Percentiles rank a stretch among this genome's conserved stretches.
These are phyloP conservation scores for Penicillium nordicum DNA, from an alignment of 2,329 filamentous ascomycete species.

Conservation along the genomic window DNA sequence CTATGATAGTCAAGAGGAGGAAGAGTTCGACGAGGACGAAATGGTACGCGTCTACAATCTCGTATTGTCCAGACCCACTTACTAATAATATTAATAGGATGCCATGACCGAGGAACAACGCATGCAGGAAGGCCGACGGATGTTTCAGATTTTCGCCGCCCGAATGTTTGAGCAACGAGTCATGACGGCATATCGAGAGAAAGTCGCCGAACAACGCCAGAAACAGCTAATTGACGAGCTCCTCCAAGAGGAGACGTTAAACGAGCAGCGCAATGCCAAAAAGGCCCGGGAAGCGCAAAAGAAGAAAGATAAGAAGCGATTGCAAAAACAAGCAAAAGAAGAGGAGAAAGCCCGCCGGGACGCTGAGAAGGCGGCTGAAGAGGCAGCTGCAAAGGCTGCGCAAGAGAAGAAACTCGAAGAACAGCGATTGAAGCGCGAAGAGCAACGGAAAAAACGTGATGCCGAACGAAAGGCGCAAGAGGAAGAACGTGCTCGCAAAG, in stretches of 20 bases:
- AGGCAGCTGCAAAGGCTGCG: slow-evolving; percentile 69
- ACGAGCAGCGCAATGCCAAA: slow-evolving; percentile 80
- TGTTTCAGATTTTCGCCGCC: slow-evolving; percentile 99
- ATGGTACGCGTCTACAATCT: slow-evolving; percentile 48
- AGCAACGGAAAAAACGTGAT: slow-evolving; percentile 87
- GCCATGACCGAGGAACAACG: slow-evolving; percentile 97
- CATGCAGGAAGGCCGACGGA: slow-evolving; percentile 95
- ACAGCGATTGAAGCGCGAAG: slow-evolving; percentile 75
- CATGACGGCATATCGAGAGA: slow-evolving; percentile 94
- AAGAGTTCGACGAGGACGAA: slow-evolving; percentile 64
- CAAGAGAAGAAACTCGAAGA: slow-evolving; percentile 80
- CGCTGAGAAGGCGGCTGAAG: slow-evolving; percentile 83
- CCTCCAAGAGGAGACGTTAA: slow-evolving; percentile 74
- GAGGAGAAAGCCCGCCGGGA: slow-evolving; percentile 87
- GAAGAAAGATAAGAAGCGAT: slow-evolving; percentile 87
- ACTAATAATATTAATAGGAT: slow-evolving; percentile 61
- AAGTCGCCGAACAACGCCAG: slow-evolving; percentile 89
- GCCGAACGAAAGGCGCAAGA: slow-evolving; percentile 86
- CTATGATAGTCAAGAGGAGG: slow-evolving; percentile 61
- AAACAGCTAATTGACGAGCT: slow-evolving; percentile 86
- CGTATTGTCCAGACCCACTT: background rate
- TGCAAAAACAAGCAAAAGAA: slow-evolving; percentile 83
- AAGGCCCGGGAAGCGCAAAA: slow-evolving; percentile 92
- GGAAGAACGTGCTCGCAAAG: slow-evolving; percentile 78
- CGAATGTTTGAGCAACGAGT: slow-evolving; percentile 99